Percentiles rank a stretch among this genome's conserved stretches.
Evolutionary conservation across 257 asterid species (phyloP).

Genomic region (Solanum chmielewskii): DNA sequence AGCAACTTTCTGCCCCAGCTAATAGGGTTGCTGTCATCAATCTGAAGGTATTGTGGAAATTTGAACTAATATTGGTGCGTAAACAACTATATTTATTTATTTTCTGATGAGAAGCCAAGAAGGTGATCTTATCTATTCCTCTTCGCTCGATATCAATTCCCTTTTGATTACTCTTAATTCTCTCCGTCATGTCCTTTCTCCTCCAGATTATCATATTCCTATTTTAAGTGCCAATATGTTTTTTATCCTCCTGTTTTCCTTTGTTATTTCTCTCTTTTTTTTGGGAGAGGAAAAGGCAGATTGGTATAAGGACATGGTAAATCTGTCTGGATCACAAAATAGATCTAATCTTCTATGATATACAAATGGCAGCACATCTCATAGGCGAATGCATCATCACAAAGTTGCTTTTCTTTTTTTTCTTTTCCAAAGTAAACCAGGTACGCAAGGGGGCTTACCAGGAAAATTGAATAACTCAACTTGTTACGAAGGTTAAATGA

Average conservation of each 20-base stretch:
- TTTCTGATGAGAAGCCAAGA: neutral
- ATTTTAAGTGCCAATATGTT: neutral
- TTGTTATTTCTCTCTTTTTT: neutral
- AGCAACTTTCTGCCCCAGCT: conserved; percentile 73
- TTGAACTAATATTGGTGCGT: neutral
- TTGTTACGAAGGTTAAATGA: neutral
- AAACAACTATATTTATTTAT: neutral
- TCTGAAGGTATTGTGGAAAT: conserved; percentile 46
- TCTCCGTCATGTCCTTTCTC: neutral
- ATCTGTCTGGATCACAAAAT: neutral
- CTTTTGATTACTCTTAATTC: neutral
- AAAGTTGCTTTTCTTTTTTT: neutral
- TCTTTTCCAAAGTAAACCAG: neutral
- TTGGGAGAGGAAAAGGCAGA: neutral
- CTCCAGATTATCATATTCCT: neutral
- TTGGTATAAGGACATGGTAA: neutral
- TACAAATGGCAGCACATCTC: neutral
- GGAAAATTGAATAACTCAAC: neutral
- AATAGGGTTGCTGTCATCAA: conserved; percentile 80
- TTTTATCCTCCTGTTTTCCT: neutral
- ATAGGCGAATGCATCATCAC: neutral
- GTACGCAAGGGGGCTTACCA: neutral
- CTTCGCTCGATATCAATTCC: neutral
- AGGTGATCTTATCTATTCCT: neutral
- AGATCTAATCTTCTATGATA: neutral